These are phyloP conservation scores for Triticum timopheevii DNA, from an alignment of 176 grass and related monocot genomes.

Conservation along the genomic window DNA sequence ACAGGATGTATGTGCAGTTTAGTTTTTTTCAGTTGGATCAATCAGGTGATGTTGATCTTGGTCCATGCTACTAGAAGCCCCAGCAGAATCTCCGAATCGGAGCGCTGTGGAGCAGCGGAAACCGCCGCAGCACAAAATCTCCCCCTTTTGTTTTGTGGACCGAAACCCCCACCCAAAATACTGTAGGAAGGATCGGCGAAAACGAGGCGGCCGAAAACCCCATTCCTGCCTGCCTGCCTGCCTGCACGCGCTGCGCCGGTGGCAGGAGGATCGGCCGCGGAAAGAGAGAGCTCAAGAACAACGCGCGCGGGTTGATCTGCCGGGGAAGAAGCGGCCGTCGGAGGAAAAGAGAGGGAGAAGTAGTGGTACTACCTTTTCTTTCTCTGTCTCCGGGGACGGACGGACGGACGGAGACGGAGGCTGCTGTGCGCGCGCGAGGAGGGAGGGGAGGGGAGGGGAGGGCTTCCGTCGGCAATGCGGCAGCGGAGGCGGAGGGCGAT, in stretches of 20 bases:
- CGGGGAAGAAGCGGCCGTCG: no score
- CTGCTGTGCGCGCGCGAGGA: no score
- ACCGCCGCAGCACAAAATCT: not conserved
- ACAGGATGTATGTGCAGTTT: no score
- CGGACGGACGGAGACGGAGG: no score
- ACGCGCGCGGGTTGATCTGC: not conserved
- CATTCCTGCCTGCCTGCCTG: not conserved
- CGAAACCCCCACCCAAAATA: not conserved
- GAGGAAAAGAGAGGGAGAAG: no score
- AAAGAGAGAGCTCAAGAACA: not conserved
- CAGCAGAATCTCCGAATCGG: not conserved
- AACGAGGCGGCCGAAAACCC: not conserved
- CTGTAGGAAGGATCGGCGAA: not conserved
- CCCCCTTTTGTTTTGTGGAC: no score
- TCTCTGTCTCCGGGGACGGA: no score
- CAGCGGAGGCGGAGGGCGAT: not conserved
- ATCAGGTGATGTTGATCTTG: not conserved
- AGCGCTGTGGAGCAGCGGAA: not conserved
- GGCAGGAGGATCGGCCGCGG: not conserved
- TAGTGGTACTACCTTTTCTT: no score
- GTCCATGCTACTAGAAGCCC: not conserved
- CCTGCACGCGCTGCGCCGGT: no score
- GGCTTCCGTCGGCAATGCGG: not conserved
- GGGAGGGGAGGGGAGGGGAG: not conserved
- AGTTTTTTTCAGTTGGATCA: no score